Conservation (phyloP, 2,329 filamentous ascomycete genomes). For the Aspergillus neoniger region DNA sequence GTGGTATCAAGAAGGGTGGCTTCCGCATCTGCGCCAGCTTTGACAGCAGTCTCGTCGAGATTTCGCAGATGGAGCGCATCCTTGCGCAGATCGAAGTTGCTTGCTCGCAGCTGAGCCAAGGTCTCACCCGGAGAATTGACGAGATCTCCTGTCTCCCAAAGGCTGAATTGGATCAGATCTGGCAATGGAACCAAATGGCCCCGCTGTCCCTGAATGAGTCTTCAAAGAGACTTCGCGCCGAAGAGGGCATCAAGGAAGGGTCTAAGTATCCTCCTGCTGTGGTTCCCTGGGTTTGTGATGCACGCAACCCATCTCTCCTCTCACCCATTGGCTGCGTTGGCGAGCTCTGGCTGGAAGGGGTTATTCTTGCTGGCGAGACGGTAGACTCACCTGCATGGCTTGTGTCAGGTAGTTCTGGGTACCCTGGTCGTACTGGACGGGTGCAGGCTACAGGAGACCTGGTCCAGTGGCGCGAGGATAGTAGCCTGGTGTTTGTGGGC, state of each 20-base stretch:
- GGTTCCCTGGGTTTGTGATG: conserved; percentile 33
- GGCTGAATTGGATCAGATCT: conserved; percentile 45
- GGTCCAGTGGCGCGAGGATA: conserved; percentile 32
- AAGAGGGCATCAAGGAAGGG: conserved; percentile 24
- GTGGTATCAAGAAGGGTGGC: conserved; percentile 45
- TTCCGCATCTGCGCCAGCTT: conserved; percentile 50
- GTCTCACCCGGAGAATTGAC: conserved; percentile 27
- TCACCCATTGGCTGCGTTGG: conserved; percentile 45
- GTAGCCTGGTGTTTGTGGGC: conserved; percentile 34
- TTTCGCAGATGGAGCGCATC: conserved; percentile 41
- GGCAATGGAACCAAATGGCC: conserved; percentile 44
- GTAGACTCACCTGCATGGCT: conserved; percentile 32
- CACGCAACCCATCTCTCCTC: conserved; percentile 37
- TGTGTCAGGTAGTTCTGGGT: conserved; percentile 34
- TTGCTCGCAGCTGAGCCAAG: conserved; percentile 29
- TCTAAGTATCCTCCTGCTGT: conserved; percentile 38
- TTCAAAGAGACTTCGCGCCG: conserved; percentile 27
- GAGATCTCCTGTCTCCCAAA: conserved; percentile 43
- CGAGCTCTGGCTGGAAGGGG: conserved; percentile 46
- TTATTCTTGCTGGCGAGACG: conserved; percentile 29
- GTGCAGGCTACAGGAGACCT: conserved; percentile 37
- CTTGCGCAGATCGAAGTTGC: conserved; percentile 40
- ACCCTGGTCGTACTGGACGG: conserved; percentile 33
- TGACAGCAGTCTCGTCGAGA: conserved; percentile 40
- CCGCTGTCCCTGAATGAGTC: conserved; percentile 38